These are phyloP conservation scores for Passalora sequoiae DNA, from an alignment of 2,329 filamentous ascomycete species.

Conservation along the genomic window DNA sequence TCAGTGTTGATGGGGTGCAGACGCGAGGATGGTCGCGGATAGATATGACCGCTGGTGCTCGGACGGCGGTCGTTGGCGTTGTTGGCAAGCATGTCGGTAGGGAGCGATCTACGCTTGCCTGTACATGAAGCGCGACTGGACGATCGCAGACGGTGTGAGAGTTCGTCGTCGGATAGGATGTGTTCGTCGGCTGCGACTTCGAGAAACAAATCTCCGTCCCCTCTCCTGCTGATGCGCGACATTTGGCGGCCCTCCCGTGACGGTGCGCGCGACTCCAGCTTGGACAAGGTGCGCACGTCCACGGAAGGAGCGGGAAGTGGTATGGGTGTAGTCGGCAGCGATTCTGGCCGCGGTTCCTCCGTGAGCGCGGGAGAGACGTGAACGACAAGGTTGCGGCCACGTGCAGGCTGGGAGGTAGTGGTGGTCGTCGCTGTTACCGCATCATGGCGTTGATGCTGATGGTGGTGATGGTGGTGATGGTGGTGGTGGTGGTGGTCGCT, in stretches of 20 bases:
- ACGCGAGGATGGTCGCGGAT: conserved; percentile 20
- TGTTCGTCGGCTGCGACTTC: background rate
- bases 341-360: conserved; percentile 4
- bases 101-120: conserved; percentile 15
- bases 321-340: background rate
- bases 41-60: conserved; percentile 19
- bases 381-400: background rate
- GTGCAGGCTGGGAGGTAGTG: background rate
- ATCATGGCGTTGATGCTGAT: background rate
- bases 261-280: conserved; percentile 5
- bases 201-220: conserved; percentile 1
- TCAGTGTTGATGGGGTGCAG: conserved; percentile 12
- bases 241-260: background rate
- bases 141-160: background rate
- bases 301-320: background rate
- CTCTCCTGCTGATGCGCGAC: background rate
- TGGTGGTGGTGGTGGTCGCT: background rate
- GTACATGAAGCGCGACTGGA: background rate
- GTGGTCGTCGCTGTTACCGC: background rate
- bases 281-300: conserved; percentile 6
- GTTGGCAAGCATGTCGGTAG: conserved; percentile 7
- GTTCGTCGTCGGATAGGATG: background rate
- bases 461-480: background rate
- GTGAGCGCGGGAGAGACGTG: background rate
- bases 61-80: conserved; percentile 15